These are phyloP conservation scores for Penicillium verrucosum DNA, from an alignment of 2,329 filamentous ascomycete species.

Conservation along the genomic window DNA sequence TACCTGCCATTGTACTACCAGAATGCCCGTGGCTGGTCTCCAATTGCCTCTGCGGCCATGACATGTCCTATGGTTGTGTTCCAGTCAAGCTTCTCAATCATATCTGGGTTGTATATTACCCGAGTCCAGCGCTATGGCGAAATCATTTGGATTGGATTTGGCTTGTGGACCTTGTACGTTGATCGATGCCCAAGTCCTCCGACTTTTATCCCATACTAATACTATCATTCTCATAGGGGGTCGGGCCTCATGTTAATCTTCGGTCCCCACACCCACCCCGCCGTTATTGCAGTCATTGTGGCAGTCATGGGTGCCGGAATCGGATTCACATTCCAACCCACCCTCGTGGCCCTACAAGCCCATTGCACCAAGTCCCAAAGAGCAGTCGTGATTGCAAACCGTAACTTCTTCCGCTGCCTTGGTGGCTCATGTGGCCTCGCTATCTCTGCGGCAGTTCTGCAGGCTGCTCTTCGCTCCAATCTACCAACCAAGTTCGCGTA, in stretches of 20 bases:
- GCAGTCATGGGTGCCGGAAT: conserved; percentile 53
- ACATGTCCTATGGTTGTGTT: conserved; percentile 50
- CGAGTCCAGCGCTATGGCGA: conserved; percentile 57
- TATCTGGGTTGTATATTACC: conserved; percentile 58
- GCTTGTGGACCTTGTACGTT: conserved; percentile 47
- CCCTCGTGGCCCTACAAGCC: conserved; percentile 57
- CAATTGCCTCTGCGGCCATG: conserved; percentile 51
- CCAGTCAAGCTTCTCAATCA: conserved; percentile 42
- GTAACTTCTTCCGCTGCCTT: conserved; percentile 61
- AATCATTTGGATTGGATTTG: conserved; percentile 52
- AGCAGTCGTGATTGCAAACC: conserved; percentile 60
- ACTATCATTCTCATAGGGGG: conserved; percentile 32
- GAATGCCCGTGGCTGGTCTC: conserved; percentile 50
- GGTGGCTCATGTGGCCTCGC: conserved; percentile 60
- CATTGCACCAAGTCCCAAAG: conserved; percentile 56
- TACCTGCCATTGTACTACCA: conserved; percentile 63
- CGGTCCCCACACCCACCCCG: conserved; percentile 44
- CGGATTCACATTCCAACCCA: conserved; percentile 53
- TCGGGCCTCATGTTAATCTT: conserved; percentile 54
- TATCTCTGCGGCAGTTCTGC: conserved; percentile 53
- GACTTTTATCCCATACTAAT: conserved; percentile 1
- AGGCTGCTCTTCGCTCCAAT: conserved; percentile 37
- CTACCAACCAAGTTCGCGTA: conserved; percentile 40
- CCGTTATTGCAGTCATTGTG: conserved; percentile 51
- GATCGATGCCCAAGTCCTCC: background rate